Percentiles rank a stretch among this genome's conserved stretches.
phyloP scores from a whole-genome alignment of 2,329 filamentous ascomycete genomes.

The Alternaria novae-zelandiae region DNA sequence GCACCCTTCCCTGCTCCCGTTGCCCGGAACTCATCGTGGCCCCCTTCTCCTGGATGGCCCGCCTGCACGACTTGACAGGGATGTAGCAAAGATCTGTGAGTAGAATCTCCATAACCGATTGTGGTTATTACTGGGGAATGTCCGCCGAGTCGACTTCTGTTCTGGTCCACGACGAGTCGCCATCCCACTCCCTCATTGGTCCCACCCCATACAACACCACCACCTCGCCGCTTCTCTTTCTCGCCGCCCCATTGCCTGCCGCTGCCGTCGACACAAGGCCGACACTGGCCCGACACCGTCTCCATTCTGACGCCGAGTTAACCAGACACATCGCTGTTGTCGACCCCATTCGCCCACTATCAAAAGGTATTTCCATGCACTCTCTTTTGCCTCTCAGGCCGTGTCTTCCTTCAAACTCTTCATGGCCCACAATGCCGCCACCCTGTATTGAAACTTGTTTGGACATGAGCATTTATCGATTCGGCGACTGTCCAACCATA shows the following conservation, averaged over 20 bases:
- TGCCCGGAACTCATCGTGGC: conserved; percentile 44
- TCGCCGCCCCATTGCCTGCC: conserved; percentile 24
- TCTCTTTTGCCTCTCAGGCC: conserved; percentile 13
- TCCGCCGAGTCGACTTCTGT: conserved; percentile 42
- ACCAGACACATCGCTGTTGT: neutral
- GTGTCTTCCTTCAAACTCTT: neutral
- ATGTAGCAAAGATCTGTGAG: conserved; percentile 43
- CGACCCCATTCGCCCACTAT: conserved; percentile 8
- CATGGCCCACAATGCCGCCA: conserved; percentile 2
- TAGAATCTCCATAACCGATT: conserved; percentile 43
- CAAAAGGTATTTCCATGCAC: conserved; percentile 35
- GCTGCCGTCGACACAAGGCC: conserved; percentile 10
- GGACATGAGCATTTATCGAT: conserved; percentile 21
- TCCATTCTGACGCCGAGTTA: neutral
- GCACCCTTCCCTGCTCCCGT: conserved; percentile 45
- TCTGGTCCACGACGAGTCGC: conserved; percentile 41
- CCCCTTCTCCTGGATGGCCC: conserved; percentile 48
- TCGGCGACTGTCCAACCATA: conserved; percentile 13
- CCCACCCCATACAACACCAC: conserved; percentile 30
- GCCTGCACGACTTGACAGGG: conserved; percentile 46
- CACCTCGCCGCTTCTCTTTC: conserved; percentile 20
- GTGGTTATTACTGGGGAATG: conserved; percentile 49
- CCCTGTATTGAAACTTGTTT: conserved; percentile 4
- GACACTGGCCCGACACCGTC: conserved; percentile 13
- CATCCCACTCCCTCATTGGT: conserved; percentile 38